Evolutionary conservation across 768 basidiomycete species (phyloP).

Genomic region (Leccinellum rugosiceps): DNA sequence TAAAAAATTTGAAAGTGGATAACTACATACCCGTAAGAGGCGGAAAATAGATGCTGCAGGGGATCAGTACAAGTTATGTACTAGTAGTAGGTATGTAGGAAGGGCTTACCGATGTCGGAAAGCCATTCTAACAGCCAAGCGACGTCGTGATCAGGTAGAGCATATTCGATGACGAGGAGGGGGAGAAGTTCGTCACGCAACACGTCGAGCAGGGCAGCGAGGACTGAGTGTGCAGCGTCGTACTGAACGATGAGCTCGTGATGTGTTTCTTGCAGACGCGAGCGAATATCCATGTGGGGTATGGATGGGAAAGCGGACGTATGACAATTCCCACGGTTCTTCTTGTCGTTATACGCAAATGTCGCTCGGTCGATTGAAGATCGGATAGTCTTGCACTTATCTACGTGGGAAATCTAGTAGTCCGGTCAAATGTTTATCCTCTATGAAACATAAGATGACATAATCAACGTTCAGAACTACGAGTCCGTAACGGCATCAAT

Average conservation of each 20-base stretch:
- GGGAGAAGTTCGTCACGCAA: constrained; percentile 58
- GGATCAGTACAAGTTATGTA: no score
- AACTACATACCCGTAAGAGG: constrained; percentile 52
- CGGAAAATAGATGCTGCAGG: constrained; percentile 53
- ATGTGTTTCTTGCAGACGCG: constrained; percentile 42
- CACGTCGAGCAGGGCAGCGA: constrained; percentile 47
- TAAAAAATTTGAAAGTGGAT: neutral
- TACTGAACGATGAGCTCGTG: constrained; percentile 50
- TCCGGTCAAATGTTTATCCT: neutral
- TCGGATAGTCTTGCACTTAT: no score
- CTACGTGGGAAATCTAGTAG: no score
- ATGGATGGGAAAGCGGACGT: neutral
- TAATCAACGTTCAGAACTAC: neutral
- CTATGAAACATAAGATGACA: neutral
- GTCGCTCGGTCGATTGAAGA: no score
- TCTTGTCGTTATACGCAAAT: no score
- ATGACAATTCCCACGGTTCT: neutral
- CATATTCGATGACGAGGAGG: constrained; percentile 55
- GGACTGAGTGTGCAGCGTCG: constrained; percentile 42
- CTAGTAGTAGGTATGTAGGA: neutral
- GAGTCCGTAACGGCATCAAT: neutral
- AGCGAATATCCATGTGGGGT: neutral
- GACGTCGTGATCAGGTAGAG: constrained; percentile 43
- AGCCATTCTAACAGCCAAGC: constrained; percentile 62
- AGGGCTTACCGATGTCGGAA: constrained; percentile 56